Base-by-base conservation (phyloP, 2,329 filamentous ascomycete genomes). In the Raffaelea albimanens region DNA sequence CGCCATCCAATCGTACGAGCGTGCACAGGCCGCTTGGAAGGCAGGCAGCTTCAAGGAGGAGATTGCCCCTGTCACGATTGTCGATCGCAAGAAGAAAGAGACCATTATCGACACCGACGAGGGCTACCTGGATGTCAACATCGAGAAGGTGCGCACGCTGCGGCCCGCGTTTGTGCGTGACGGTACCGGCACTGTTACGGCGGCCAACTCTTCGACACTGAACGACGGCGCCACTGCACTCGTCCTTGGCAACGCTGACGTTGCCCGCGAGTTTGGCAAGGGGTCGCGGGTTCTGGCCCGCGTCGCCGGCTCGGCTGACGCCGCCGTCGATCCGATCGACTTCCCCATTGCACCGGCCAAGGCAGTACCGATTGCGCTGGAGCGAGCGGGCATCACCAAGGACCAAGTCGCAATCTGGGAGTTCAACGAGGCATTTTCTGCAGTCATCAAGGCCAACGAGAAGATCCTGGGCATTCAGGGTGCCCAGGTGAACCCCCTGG, bases 351-450 rank as follows among this genome's bases (percentile, higher is more conserved):
- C 93, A 1, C 93, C 93, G 1, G 78, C 93, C 36, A 90, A 94
- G 66, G 91, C 91, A 5, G 91, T 97, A 0, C 89, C 91, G 3
- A 80, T 96, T 58, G 90, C 90, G 11, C 74, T 98, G 44, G 78
- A 89, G 66, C 78, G 90, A 49, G 93, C 93, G 1, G 90, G 91
- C 11, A 90, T 98, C 56, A 87, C 80, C 54, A 88, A 90, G 67
- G 85, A 94, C 42, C 86, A 97, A 64, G 88, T 98, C 41, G 83
- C 91, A 5, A 71, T 96, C 20, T 97, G 93, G 91, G 93, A 97
- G 65, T 95, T 98, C 67, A 98, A 98, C 65, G 93, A 98, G 69
- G 93, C 93, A 0, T 98, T 98, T 62, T 91, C 93, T 23, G 87
- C 87, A 4, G 90, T 96, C 25, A 93, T 96, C 65, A 89, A 93